These are phyloP conservation scores for Pelagophyceae sp. DNA, from an alignment of 352 stramenopile species.

Conservation along the genomic window DNA sequence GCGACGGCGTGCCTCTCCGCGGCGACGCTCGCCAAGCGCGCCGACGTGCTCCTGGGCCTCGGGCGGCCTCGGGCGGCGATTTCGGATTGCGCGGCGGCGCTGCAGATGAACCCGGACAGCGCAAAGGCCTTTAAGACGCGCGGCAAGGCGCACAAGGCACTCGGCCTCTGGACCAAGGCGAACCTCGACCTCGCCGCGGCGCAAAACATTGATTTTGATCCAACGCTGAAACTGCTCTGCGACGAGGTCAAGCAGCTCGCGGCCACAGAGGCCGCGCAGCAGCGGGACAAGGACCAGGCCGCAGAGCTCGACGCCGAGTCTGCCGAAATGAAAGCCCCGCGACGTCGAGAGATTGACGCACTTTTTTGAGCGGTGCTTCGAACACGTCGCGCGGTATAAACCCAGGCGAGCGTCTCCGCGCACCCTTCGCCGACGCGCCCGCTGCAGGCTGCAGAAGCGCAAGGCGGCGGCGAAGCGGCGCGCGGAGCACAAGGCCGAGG, in stretches of 20 bases:
- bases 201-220: conserved; percentile 57
- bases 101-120: conserved; percentile 52
- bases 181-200: conserved; percentile 47
- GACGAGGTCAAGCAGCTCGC: conserved; percentile 46
- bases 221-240: conserved; percentile 41
- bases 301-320: conserved; percentile 1
- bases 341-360: no score
- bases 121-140: conserved; percentile 47
- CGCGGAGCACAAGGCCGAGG: conserved; percentile 43
- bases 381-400: no score
- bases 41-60: conserved; percentile 43
- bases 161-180: conserved; percentile 40
- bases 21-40: conserved; percentile 41
- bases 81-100: conserved; percentile 45
- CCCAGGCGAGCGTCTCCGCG: no score
- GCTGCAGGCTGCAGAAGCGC: no score
- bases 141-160: conserved; percentile 37
- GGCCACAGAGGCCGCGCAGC: conserved; percentile 10
- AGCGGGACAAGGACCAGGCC: conserved; percentile 44
- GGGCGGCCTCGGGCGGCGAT: conserved; percentile 37
- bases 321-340: no score
- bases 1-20: conserved; percentile 12
- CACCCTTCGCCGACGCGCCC: no score
- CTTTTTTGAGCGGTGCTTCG: no score
- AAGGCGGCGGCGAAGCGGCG: conserved; percentile 33